Evolutionary conservation across 805 yeast genomes (phyloP).

Genomic region (Candida odintsovae): DNA sequence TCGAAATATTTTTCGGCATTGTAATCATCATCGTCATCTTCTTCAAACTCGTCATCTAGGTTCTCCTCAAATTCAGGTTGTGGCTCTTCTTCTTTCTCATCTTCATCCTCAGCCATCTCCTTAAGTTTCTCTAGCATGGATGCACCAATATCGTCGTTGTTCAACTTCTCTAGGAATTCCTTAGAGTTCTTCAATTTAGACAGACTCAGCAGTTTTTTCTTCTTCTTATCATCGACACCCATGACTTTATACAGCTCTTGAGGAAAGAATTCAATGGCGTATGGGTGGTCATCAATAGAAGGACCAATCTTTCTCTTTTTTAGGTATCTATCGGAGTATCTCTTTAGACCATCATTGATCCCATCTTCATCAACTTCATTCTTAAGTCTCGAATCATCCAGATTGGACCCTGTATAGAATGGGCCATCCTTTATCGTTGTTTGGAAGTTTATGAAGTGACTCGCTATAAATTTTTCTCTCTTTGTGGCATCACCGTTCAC

Average conservation of each 20-base stretch:
- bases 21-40: slow-evolving; percentile 59
- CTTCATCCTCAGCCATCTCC: slow-evolving; percentile 41
- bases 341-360: slow-evolving; percentile 62
- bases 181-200: slow-evolving; percentile 26
- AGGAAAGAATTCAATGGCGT: slow-evolving; percentile 65
- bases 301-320: slow-evolving; percentile 65
- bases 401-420: slow-evolving; percentile 54
- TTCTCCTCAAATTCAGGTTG: slow-evolving; percentile 36
- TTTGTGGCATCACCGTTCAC: slow-evolving; percentile 53
- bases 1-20: slow-evolving; percentile 61
- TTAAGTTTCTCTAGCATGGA: slow-evolving; percentile 44
- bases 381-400: slow-evolving; percentile 24
- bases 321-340: slow-evolving; percentile 78
- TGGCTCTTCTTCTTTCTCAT: slow-evolving; percentile 24
- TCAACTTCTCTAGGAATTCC: slow-evolving; percentile 18
- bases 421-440: slow-evolving; percentile 58
- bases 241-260: slow-evolving; percentile 67
- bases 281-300: slow-evolving; percentile 76
- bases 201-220: slow-evolving; percentile 41
- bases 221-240: slow-evolving; percentile 54
- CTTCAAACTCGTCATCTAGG: slow-evolving; percentile 52
- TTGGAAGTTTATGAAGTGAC: slow-evolving; percentile 49
- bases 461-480: slow-evolving; percentile 46
- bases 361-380: slow-evolving; percentile 33
- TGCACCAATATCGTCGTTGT: slow-evolving; percentile 24